Percentiles rank a stretch among this genome's conserved stretches.
These are phyloP conservation scores for Aspergillus phoenicis DNA, from an alignment of 2,329 filamentous ascomycete genomes.

Conservation along the genomic window DNA sequence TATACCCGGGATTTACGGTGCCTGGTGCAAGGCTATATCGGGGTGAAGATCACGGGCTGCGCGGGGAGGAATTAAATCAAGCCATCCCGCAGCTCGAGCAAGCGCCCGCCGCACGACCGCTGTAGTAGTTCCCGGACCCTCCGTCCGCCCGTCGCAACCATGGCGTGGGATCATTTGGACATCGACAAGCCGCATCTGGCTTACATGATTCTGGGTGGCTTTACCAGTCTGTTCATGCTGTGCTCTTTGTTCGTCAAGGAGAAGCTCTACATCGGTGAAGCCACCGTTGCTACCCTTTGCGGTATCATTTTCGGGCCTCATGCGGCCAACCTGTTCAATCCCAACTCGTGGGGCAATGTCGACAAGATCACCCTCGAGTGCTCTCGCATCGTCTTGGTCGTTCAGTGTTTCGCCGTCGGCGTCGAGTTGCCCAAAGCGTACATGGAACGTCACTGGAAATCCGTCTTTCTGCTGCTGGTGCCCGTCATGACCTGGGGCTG, in stretches of 20 bases:
- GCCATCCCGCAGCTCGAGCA: not conserved
- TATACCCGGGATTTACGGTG: slow-evolving; percentile 1
- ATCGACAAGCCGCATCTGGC: slow-evolving; percentile 96
- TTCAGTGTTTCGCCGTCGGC: slow-evolving; percentile 73
- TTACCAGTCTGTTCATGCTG: slow-evolving; percentile 97
- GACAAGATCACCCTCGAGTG: slow-evolving; percentile 71
- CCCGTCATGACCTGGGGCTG: slow-evolving; percentile 97
- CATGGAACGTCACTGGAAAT: slow-evolving; percentile 98
- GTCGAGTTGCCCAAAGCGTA: slow-evolving; percentile 73
- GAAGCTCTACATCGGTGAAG: slow-evolving; percentile 96
- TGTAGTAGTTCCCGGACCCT: not conserved
- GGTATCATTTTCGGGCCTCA: slow-evolving; percentile 72
- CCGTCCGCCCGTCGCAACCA: slow-evolving; percentile 28
- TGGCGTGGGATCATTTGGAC: slow-evolving; percentile 56
- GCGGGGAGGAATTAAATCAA: not conserved
- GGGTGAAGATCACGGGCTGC: slow-evolving; percentile 3
- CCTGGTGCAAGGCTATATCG: slow-evolving; percentile 9
- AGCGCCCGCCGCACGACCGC: not conserved
- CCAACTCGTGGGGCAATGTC: slow-evolving; percentile 63
- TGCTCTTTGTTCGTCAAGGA: slow-evolving; percentile 98
- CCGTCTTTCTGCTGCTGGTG: slow-evolving; percentile 81
- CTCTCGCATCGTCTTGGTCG: slow-evolving; percentile 70
- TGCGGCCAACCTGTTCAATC: slow-evolving; percentile 66
- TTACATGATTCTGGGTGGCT: slow-evolving; percentile 96
- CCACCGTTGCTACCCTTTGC: slow-evolving; percentile 78